Evolutionary conservation across 129 eudicot genomes (phyloP).

Genomic region (Pittosporum tobira): DNA sequence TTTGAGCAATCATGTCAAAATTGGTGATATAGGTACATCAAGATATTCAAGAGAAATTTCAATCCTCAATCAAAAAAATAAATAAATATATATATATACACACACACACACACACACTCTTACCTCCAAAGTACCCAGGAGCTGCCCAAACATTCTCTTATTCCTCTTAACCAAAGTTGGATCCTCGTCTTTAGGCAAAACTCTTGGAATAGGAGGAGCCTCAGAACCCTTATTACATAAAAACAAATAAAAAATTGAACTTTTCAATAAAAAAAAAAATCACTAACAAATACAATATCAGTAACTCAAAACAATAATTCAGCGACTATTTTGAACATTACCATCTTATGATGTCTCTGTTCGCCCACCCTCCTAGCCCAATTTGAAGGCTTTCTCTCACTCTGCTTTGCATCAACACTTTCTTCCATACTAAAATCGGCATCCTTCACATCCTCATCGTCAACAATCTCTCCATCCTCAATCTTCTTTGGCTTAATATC

Average conservation of each 20-base stretch:
- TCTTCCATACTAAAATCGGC: conserved; percentile 26
- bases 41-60: no score
- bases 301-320: not conserved
- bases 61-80: not conserved
- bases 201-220: conserved; percentile 72
- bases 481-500: conserved; percentile 26
- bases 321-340: conserved; percentile 7
- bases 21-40: no score
- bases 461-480: conserved; percentile 75
- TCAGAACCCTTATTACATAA: conserved; percentile 54
- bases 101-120: no score
- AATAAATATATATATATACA: no score
- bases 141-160: conserved; percentile 87
- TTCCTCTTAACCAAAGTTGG: conserved; percentile 88
- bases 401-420: conserved; percentile 28
- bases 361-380: conserved; percentile 67
- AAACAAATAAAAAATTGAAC: not conserved
- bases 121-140: conserved; percentile 94
- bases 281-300: not conserved
- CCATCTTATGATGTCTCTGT: conserved; percentile 49
- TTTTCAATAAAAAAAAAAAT: not conserved
- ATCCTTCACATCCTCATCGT: conserved; percentile 39
- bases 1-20: no score
- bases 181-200: conserved; percentile 80
- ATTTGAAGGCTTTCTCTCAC: conserved; percentile 25